phyloP scores from a whole-genome alignment of 2,329 filamentous ascomycete genomes.

The Fusarium cicatricum region DNA sequence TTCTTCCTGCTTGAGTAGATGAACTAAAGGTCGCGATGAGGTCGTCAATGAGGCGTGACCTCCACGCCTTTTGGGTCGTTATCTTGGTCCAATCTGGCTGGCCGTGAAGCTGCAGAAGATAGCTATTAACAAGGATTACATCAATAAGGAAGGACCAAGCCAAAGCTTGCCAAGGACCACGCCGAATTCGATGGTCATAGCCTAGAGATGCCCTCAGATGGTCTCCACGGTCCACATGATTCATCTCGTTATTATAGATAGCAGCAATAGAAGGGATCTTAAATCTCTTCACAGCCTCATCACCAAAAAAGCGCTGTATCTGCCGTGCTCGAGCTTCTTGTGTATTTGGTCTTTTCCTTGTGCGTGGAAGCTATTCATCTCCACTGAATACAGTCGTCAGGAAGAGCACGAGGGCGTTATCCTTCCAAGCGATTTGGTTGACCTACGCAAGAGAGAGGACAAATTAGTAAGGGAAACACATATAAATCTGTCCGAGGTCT shows the following conservation, averaged over 20 bases:
- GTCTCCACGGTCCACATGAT: conserved; percentile 10
- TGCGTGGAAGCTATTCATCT: not conserved
- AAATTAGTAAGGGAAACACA: conserved; percentile 8
- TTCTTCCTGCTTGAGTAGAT: not conserved
- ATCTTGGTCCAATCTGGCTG: not conserved
- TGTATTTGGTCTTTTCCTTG: not conserved
- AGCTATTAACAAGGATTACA: conserved; percentile 5
- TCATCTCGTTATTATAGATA: conserved; percentile 15
- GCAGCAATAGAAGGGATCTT: not conserved
- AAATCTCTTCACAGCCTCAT: not conserved
- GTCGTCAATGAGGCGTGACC: not conserved
- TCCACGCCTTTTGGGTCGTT: not conserved
- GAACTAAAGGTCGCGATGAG: not conserved
- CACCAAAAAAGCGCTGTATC: conserved; percentile 10
- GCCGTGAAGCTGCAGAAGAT: not conserved
- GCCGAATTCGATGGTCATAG: conserved; percentile 4
- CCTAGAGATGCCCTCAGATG: not conserved
- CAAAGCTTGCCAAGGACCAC: conserved; percentile 13
- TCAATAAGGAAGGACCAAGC: conserved; percentile 15
- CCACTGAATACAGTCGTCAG: conserved; percentile 2
- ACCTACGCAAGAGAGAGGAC: conserved; percentile 3
- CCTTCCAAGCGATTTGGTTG: conserved; percentile 21
- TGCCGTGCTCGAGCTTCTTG: not conserved
- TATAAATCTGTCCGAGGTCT: not conserved
- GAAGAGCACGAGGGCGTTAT: conserved; percentile 22